Evolutionary conservation across 208 protist species (phyloP).

Genomic region (Hexamita inflata): DNA sequence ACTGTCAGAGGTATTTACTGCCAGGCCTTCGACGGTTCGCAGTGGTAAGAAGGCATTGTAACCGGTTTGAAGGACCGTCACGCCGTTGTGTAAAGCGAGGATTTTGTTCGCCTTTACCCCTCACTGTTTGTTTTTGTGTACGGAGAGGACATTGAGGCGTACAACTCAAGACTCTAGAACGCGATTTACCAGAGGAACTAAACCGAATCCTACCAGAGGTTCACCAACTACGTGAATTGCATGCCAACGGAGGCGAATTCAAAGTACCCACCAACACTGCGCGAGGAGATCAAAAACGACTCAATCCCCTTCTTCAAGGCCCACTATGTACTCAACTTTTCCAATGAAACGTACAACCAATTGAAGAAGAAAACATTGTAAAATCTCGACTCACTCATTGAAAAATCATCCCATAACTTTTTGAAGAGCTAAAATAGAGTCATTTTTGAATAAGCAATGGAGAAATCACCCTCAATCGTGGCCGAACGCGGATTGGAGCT

Average conservation of each 20-base stretch:
- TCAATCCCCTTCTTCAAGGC: not conserved
- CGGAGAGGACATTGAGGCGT: not conserved
- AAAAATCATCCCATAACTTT: not conserved
- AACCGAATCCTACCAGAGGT: not conserved
- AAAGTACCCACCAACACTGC: not conserved
- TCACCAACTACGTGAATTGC: not conserved
- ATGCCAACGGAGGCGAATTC: not conserved
- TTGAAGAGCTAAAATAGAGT: slow-evolving; percentile 14
- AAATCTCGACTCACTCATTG: no score
- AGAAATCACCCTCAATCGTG: not conserved
- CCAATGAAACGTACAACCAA: not conserved
- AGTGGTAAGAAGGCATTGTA: not conserved
- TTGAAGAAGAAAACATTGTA: not conserved
- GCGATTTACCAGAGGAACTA: not conserved
- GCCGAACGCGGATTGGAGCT: not conserved
- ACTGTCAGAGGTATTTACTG: not conserved
- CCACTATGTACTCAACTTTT: not conserved
- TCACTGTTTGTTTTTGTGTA: not conserved
- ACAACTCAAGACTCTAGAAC: not conserved
- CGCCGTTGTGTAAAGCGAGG: not conserved
- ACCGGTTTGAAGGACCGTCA: not conserved
- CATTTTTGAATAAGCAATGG: not conserved
- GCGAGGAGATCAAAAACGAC: not conserved
- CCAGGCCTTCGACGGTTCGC: not conserved
- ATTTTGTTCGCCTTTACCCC: not conserved